These are phyloP conservation scores for Blastobotrys ciferrii DNA, from an alignment of 1,139 yeast genomes.

Conservation along the genomic window DNA sequence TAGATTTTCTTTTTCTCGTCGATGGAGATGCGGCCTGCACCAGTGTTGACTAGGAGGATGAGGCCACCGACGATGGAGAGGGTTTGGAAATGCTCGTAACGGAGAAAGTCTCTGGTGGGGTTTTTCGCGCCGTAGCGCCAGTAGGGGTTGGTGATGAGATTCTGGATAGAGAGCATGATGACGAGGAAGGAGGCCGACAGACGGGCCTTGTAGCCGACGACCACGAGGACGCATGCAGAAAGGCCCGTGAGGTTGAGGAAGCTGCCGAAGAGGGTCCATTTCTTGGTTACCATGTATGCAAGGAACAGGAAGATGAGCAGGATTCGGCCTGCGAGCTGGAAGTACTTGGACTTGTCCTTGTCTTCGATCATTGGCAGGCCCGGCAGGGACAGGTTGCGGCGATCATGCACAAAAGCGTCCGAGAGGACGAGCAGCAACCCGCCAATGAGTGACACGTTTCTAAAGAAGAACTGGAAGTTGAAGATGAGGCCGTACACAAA, in stretches of 20 bases:
- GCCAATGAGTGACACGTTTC: constrained; percentile 89
- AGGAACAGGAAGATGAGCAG: constrained; percentile 80
- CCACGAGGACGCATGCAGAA: constrained; percentile 71
- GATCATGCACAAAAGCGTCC: constrained; percentile 83
- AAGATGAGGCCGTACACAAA: constrained; percentile 82
- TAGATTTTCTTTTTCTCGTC: constrained; percentile 96
- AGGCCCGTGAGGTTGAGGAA: constrained; percentile 71
- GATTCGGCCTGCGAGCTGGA: constrained; percentile 84
- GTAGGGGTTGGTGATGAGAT: constrained; percentile 79
- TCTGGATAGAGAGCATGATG: constrained; percentile 69
- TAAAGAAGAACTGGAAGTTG: constrained; percentile 75
- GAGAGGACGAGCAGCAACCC: constrained; percentile 87
- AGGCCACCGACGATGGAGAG: constrained; percentile 94
- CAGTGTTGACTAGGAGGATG: constrained; percentile 85
- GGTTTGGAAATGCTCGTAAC: constrained; percentile 93
- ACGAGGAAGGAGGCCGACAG: constrained; percentile 82
- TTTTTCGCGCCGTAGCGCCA: constrained; percentile 75
- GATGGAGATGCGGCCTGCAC: constrained; percentile 91
- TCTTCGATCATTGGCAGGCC: constrained; percentile 87
- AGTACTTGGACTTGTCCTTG: constrained; percentile 80
- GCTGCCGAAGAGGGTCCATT: constrained; percentile 67
- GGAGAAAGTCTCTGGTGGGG: constrained; percentile 82
- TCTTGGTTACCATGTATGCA: constrained; percentile 78
- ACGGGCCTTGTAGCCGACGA: constrained; percentile 91
- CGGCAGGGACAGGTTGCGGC: constrained; percentile 70